Evolutionary conservation across 805 yeast species (phyloP).

Genomic region (Zygotorulaspora sp.): DNA sequence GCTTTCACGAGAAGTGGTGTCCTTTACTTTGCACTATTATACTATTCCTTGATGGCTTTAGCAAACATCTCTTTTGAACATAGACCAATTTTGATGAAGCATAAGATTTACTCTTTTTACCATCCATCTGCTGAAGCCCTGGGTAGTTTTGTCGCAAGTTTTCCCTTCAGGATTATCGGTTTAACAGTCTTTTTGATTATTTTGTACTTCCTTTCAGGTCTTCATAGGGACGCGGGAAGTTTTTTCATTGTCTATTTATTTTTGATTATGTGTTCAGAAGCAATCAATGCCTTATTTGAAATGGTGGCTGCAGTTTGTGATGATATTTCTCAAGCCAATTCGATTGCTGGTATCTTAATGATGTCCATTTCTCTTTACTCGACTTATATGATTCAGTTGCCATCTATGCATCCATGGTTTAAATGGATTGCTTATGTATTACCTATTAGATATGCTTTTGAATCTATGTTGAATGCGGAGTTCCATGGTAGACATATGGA

Average conservation of each 20-base stretch:
- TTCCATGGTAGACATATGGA: constrained; percentile 43
- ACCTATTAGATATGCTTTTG: constrained; percentile 53
- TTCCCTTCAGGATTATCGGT: constrained; percentile 55
- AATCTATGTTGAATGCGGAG: constrained; percentile 59
- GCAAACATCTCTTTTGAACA: constrained; percentile 48
- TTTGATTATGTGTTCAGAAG: constrained; percentile 23
- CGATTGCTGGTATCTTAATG: constrained; percentile 50
- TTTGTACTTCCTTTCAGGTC: constrained; percentile 53
- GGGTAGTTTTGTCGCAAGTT: constrained; percentile 53
- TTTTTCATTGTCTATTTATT: constrained; percentile 51
- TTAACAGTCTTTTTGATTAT: constrained; percentile 44
- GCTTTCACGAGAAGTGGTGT: constrained; percentile 64
- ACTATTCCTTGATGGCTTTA: constrained; percentile 46
- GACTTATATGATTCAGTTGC: constrained; percentile 57
- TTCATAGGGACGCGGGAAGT: constrained; percentile 47
- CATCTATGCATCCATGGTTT: constrained; percentile 61
- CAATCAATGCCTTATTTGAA: constrained; percentile 42
- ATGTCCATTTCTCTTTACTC: constrained; percentile 50
- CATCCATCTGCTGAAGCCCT: constrained; percentile 72
- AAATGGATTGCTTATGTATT: constrained; percentile 54
- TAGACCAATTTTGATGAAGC: constrained; percentile 63
- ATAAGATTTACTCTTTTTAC: constrained; percentile 65
- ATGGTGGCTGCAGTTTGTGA: constrained; percentile 49
- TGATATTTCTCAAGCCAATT: constrained; percentile 49
- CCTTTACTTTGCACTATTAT: constrained; percentile 54